These are phyloP conservation scores for Pythium rishiriense DNA, from an alignment of 352 stramenopile genomes.

Conservation along the genomic window DNA sequence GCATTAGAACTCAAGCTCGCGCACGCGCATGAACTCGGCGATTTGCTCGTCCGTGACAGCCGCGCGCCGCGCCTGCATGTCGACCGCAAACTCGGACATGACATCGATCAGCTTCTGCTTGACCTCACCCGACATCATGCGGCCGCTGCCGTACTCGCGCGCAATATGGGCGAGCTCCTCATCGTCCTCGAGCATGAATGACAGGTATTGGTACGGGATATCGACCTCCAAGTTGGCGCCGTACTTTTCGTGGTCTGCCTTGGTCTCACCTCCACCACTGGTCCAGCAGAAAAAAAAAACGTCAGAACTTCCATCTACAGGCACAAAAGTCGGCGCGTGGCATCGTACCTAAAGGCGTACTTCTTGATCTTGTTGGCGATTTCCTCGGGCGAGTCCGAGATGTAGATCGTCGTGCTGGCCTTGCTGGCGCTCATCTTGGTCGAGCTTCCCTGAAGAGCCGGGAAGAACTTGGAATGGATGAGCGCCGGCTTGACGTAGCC, in stretches of 20 bases:
- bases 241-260: constrained; percentile 97
- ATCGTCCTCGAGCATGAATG: constrained; percentile 99
- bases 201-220: constrained; percentile 98
- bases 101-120: constrained; percentile 97
- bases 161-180: constrained; percentile 94
- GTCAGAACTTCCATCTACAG: constrained; percentile 21
- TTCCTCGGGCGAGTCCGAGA: constrained; percentile 97
- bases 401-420: constrained; percentile 97
- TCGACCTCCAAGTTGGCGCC: constrained; percentile 99
- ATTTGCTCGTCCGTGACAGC: constrained; percentile 96
- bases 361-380: constrained; percentile 94
- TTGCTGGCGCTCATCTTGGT: constrained; percentile 99
- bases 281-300: constrained; percentile 63
- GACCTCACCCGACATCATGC: constrained; percentile 97
- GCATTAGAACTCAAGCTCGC: constrained; percentile 90
- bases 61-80: constrained; percentile 94
- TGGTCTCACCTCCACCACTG: constrained; percentile 97
- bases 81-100: constrained; percentile 89
- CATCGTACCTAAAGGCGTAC: constrained; percentile 76
- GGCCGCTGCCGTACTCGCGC: constrained; percentile 95
- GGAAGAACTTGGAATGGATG: constrained; percentile 99
- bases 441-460: constrained; percentile 94
- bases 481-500: constrained; percentile 96
- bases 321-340: neutral
- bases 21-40: constrained; percentile 96